These are phyloP conservation scores for Fusarium floridanum DNA, from an alignment of 2,329 filamentous ascomycete genomes.

Conservation along the genomic window DNA sequence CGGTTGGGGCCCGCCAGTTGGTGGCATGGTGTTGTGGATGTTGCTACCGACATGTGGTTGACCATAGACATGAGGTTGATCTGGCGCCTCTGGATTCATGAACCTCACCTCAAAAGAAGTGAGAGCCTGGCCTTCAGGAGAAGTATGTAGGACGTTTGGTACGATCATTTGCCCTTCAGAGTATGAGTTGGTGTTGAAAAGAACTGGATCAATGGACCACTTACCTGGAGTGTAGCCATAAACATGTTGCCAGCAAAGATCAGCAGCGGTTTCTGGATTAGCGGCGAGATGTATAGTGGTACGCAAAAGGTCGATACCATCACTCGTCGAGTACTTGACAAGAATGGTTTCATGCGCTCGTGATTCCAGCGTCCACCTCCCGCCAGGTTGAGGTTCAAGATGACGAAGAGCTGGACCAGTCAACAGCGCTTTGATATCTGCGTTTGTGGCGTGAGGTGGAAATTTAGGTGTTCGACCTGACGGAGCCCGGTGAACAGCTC, in stretches of 20 bases:
- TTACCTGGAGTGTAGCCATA: conserved; percentile 14
- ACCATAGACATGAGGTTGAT: background rate
- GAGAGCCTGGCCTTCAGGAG: background rate
- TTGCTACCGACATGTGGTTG: background rate
- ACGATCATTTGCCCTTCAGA: background rate
- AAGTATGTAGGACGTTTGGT: background rate
- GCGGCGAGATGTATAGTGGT: conserved; percentile 8
- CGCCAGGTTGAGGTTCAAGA: conserved; percentile 26
- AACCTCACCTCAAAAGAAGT: background rate
- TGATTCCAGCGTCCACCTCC: conserved; percentile 19
- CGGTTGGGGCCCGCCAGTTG: background rate
- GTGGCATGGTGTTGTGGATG: background rate
- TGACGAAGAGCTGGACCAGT: conserved; percentile 13
- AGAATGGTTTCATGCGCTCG: conserved; percentile 2
- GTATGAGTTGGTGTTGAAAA: background rate
- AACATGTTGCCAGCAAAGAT: conserved; percentile 16
- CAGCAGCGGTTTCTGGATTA: background rate
- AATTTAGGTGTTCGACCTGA: background rate
- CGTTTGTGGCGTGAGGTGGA: conserved; percentile 4
- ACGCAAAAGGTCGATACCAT: conserved; percentile 2
- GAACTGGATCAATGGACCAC: background rate
- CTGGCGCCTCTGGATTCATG: background rate
- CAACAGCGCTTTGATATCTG: conserved; percentile 8
- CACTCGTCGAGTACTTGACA: background rate
- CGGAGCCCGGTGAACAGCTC: background rate